Evolutionary conservation across 2,329 filamentous ascomycete species (phyloP), one percentile per base, ranked within the genome.

Genomic region (Magnaporthiopsis incrustans): DNA sequence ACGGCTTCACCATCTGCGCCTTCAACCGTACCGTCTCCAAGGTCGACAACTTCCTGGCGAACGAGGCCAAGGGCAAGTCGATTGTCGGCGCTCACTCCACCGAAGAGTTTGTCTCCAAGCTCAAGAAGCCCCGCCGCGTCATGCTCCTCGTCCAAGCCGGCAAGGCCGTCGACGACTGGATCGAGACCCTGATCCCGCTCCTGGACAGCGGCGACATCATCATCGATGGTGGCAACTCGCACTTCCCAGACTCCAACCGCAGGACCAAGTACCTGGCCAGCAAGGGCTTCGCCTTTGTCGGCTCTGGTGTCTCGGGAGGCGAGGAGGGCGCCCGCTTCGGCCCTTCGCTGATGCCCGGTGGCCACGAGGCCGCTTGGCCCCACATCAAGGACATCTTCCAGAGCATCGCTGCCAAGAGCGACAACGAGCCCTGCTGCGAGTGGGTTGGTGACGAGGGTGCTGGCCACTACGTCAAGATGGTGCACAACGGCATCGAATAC

Each of bases 381-480:
- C 87, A 90, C 81, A 96, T 99, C 84, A 98, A 99, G 88, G 93
- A 98, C 74, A 91, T 99, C 76, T 96, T 99, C 86, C 95, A 99
- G 84, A 87, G 87, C 83, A 97, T 99, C 77, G 86, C 95, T 69
- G 95, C 95, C 79, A 98, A 99, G 88, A 96, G 91, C 79, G 94
- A 97, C 75, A 89, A 89, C 74, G 95, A 99, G 86, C 82, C 95
- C 70, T 99, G 95, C 88, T 99, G 95, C 77, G 95, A 99, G 81
- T 99, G 95, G 95, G 95, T 99, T 73, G 95, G 95, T 83, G 95
- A 98, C 81, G 92, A 98, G 80, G 95, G 95, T 87, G 91, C 95
- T 81, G 95, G 95, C 73, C 95, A 99, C 89, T 99, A 97, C 85
- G 94, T 99, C 85, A 99, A 99, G 91, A 99, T 99, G 95, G 95